phyloP scores from a whole-genome alignment of 75 land plant species.

The Picea glauca region DNA sequence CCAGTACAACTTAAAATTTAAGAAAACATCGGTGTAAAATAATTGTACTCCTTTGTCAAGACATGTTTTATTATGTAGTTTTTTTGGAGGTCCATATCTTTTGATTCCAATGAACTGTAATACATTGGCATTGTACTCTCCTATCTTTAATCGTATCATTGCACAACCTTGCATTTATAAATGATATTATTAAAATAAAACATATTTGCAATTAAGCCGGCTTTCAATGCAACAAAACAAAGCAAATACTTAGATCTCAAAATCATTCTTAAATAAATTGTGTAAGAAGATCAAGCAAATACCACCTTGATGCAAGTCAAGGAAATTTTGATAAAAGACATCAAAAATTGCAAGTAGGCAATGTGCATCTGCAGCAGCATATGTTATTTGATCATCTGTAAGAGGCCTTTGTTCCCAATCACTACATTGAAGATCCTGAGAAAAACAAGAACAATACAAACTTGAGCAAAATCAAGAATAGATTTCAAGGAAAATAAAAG shows the following conservation, averaged over 20 bases:
- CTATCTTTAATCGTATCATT: no score
- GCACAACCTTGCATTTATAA: background rate
- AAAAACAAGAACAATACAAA: background rate
- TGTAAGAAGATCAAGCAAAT: background rate
- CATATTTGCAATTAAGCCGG: background rate
- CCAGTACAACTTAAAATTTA: background rate
- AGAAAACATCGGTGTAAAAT: background rate
- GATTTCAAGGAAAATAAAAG: background rate
- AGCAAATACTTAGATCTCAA: background rate
- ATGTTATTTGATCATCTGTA: constrained; percentile 67
- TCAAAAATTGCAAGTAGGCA: constrained; percentile 79
- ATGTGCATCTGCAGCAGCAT: constrained; percentile 96
- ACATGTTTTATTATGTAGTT: background rate
- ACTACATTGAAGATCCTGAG: constrained; percentile 94
- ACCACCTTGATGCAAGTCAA: background rate
- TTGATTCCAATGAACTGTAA: background rate
- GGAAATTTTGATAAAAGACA: constrained; percentile 28
- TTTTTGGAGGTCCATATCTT: background rate
- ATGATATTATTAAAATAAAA: background rate
- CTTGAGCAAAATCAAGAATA: background rate
- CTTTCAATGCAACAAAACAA: background rate
- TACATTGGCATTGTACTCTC: background rate
- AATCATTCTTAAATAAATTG: background rate
- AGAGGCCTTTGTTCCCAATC: constrained; percentile 97
- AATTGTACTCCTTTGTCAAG: background rate